Evolutionary conservation across 1,284 basidiomycete genomes (phyloP).

Genomic region (Moesziomyces aphidis): DNA sequence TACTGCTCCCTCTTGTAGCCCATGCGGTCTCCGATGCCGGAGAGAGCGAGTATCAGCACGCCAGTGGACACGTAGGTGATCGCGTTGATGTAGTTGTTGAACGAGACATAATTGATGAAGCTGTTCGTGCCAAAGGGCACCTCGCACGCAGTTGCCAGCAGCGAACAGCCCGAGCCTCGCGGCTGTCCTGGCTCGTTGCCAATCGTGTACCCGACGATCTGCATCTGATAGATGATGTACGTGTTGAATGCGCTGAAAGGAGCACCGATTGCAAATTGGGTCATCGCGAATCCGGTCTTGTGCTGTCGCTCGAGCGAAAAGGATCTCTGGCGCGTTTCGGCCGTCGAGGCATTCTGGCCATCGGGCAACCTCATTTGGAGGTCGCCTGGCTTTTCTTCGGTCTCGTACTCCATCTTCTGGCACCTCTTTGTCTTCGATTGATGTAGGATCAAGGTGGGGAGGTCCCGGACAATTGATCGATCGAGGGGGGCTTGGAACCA

Average conservation of each 20-base stretch:
- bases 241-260: background rate
- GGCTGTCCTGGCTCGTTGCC: background rate
- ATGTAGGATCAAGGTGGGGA: too few species aligned
- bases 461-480: too few species aligned
- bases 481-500: too few species aligned
- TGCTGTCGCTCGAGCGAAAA: too few species aligned
- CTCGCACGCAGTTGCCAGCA: background rate
- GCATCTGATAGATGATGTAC: background rate
- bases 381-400: too few species aligned
- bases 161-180: background rate
- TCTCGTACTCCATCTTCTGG: too few species aligned
- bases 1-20: slow-evolving; percentile 6
- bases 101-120: slow-evolving; percentile 1
- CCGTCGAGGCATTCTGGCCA: too few species aligned
- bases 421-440: too few species aligned
- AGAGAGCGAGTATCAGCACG: slow-evolving; percentile 2
- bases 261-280: too few species aligned
- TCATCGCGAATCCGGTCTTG: too few species aligned
- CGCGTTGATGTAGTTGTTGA: slow-evolving; percentile 4
- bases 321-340: too few species aligned
- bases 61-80: slow-evolving; percentile 6
- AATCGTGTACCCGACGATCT: background rate
- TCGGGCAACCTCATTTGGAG: too few species aligned
- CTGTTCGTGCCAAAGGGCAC: background rate
- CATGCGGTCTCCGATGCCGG: slow-evolving; percentile 2